Percentiles rank a stretch among this genome's conserved stretches.
phyloP scores from a whole-genome alignment of 306 rosid species.

The Cercis canadensis region DNA sequence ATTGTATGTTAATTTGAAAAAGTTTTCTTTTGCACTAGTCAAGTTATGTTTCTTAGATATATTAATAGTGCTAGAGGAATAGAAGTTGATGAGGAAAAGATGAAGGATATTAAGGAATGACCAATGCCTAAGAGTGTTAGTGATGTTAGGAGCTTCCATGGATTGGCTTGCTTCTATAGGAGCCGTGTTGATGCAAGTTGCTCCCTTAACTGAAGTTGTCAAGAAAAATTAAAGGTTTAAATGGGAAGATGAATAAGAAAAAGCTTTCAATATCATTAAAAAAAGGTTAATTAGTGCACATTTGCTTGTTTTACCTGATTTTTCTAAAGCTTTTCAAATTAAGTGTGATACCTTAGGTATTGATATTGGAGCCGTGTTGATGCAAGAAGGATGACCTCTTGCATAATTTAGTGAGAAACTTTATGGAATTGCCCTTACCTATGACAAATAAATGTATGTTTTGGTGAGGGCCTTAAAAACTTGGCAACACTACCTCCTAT shows the following conservation, averaged over 20 bases:
- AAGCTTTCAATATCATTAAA: not conserved
- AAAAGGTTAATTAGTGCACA: not conserved
- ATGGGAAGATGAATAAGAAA: not conserved
- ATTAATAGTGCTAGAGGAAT: not conserved
- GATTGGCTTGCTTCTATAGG: not conserved
- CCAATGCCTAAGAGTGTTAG: not conserved
- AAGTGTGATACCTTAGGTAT: not conserved
- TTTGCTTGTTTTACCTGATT: not conserved
- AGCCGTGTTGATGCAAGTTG: no score
- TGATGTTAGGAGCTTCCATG: not conserved
- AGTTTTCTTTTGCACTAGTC: not conserved
- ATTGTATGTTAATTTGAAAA: not conserved
- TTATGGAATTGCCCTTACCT: not conserved
- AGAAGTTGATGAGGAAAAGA: not conserved
- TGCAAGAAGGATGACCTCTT: no score
- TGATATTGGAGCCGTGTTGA: not conserved
- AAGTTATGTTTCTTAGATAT: not conserved
- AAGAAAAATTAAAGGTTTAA: no score
- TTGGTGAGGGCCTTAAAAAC: no score
- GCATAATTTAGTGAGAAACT: no score
- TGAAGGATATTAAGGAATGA: not conserved
- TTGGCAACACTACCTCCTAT: no score
- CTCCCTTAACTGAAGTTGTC: no score
- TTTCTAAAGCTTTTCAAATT: not conserved
- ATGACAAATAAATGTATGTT: not conserved